Percentiles rank a stretch among this genome's conserved stretches.
These are phyloP conservation scores for Aquilaria agallochum DNA, from an alignment of 441 rosid species.

Conservation along the genomic window DNA sequence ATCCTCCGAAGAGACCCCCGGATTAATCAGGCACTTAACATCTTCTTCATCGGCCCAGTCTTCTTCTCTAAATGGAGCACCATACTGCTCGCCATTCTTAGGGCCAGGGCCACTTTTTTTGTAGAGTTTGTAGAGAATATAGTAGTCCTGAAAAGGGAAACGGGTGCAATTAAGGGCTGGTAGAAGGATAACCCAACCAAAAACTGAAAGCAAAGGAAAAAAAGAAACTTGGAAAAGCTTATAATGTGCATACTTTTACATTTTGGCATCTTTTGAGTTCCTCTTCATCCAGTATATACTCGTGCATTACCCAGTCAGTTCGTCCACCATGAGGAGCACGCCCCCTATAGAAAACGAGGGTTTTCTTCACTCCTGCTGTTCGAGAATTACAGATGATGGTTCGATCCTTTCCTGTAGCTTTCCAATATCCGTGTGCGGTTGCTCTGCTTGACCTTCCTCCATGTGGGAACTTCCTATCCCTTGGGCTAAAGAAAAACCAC, in stretches of 20 bases:
- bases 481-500: constrained; percentile 84
- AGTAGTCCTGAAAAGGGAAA: constrained; percentile 55
- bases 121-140: constrained; percentile 76
- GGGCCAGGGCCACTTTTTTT: constrained; percentile 96
- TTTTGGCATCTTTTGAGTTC: constrained; percentile 76
- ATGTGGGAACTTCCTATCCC: constrained; percentile 83
- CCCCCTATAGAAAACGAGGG: constrained; percentile 81
- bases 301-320: constrained; percentile 99
- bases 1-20: constrained; percentile 4
- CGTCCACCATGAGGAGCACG: constrained; percentile 80
- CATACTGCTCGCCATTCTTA: constrained; percentile 92
- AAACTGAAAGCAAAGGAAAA: not conserved
- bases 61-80: constrained; percentile 91
- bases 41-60: constrained; percentile 70
- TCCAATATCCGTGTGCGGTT: constrained; percentile 85
- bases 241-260: constrained; percentile 35
- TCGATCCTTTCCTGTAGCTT: constrained; percentile 88
- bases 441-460: constrained; percentile 85
- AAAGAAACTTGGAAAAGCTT: not conserved
- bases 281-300: constrained; percentile 77
- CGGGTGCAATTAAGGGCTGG: too few species aligned
- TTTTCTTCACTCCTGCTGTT: constrained; percentile 75
- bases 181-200: not conserved
- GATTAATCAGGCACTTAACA: too few species aligned
- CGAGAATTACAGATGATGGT: constrained; percentile 43